Base-by-base conservation (phyloP, 345 rosid genomes). In the Eucalyptus viminalis region DNA sequence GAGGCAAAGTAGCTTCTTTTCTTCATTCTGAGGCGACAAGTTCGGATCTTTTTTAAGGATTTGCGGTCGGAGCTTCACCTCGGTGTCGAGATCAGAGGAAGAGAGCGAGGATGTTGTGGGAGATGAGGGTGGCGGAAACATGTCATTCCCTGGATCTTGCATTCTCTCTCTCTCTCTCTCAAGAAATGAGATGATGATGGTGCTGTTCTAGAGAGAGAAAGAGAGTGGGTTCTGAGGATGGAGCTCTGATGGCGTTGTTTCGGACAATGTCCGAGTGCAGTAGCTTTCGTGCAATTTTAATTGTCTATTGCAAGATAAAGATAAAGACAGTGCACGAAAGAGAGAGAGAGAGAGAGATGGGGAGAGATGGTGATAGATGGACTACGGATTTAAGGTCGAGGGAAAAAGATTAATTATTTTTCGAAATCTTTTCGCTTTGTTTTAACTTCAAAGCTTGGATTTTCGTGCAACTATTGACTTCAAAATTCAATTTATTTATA, bases 41-140 rank as follows among this genome's bases (percentile, higher is more conserved):
- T 29, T 62, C 19, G 3, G 53, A 86, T 47, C 25, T 56, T 56
- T 56, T 80, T 62, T 14, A 72, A 86, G 56, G 86, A 80, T 10
- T 27, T 29, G 43, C 40, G 5, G 81, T 19, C 14, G 29, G 54
- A 25, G 44, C 10, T 69, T n/a, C 37, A 96, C 99, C 98, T 96
- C 98, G 16, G 99, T 95, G 92, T 96, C 99, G 90, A 97, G 99
- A 96, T 97, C 99, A 91, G 98, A 97, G 90, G 99, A 97, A 88
- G 98, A 96, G 49, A 92, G 49, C 93, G 98, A 97, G 80, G 98
- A 96, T 89, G 91, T 92, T 86, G 98, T 93, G 14, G 99, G 99
- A 80, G 98, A 97, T 25, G 96, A 86, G 49, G 93, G 94, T 2
- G 95, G 92, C 5, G 92, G 95, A 13, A 92, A 88, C 47, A 94